Conservation (phyloP, 1,139 yeast species). For the Starmera stellimalicola region DNA sequence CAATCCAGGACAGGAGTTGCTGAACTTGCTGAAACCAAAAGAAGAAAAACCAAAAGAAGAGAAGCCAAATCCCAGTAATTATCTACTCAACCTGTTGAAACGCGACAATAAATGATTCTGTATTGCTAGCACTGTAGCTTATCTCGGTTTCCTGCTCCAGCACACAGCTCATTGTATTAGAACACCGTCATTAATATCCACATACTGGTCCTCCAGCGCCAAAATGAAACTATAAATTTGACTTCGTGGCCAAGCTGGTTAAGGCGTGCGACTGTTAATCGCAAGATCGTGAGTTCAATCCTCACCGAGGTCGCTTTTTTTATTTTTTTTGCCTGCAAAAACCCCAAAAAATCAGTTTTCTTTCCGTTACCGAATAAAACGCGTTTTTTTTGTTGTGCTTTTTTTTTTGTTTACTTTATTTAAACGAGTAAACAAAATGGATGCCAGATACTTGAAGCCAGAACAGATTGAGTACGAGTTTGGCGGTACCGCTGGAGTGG, state of each 20-base stretch:
- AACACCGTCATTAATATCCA: too few species aligned
- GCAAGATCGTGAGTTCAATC: not conserved
- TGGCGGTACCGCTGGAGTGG: slow-evolving; percentile 89
- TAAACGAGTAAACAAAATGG: not conserved
- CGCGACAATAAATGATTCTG: too few species aligned
- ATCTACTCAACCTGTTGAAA: not conserved
- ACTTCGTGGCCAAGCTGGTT: not conserved
- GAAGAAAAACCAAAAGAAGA: not conserved
- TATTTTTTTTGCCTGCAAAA: too few species aligned
- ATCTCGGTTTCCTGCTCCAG: too few species aligned
- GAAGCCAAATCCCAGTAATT: not conserved
- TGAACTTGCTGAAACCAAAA: not conserved
- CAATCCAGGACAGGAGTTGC: not conserved
- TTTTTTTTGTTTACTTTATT: not conserved
- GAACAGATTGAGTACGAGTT: slow-evolving; percentile 65
- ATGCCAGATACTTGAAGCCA: slow-evolving; percentile 27
- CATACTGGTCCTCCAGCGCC: not conserved
- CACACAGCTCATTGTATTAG: too few species aligned
- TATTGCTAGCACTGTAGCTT: too few species aligned
- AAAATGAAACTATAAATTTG: not conserved
- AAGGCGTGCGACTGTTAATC: not conserved
- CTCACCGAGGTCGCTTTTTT: too few species aligned
- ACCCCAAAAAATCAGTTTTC: not conserved
- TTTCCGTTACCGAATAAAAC: too few species aligned
- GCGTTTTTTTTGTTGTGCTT: not conserved